Evolutionary conservation across 169 alveolate genomes (phyloP).

Genomic region (Cryptosporidium ubiquitum): DNA sequence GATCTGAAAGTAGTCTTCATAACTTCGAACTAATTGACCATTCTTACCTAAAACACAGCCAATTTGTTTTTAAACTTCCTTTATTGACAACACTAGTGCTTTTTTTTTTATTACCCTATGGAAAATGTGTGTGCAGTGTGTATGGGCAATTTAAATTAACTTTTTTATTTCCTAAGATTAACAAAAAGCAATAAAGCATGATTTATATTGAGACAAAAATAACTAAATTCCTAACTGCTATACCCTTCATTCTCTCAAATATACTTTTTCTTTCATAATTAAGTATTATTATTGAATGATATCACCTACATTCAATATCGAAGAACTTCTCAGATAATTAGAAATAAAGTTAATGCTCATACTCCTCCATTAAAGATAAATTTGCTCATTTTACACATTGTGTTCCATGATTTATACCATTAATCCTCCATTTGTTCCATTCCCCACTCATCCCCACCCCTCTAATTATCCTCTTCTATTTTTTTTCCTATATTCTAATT

Average conservation of each 20-base stretch:
- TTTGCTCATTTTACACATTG: background rate
- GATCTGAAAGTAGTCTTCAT: background rate
- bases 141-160: background rate
- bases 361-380: background rate
- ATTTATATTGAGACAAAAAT: background rate
- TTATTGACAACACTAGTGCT: background rate
- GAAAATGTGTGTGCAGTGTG: conserved; percentile 20
- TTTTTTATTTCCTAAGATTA: too few relatives aligned
- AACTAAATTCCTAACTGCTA: background rate
- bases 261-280: background rate
- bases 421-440: background rate
- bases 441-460: background rate
- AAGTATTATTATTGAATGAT: background rate
- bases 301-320: background rate
- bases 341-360: background rate
- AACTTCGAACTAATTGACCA: background rate
- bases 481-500: background rate
- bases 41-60: background rate
- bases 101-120: background rate
- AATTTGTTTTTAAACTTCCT: background rate
- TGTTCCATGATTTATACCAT: background rate
- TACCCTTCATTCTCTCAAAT: background rate
- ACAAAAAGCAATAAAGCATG: background rate
- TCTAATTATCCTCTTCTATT: background rate
- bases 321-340: background rate